Conservation (phyloP, 176 grass and related monocot species). For the bread wheat (Triticum aestivum) region DNA sequence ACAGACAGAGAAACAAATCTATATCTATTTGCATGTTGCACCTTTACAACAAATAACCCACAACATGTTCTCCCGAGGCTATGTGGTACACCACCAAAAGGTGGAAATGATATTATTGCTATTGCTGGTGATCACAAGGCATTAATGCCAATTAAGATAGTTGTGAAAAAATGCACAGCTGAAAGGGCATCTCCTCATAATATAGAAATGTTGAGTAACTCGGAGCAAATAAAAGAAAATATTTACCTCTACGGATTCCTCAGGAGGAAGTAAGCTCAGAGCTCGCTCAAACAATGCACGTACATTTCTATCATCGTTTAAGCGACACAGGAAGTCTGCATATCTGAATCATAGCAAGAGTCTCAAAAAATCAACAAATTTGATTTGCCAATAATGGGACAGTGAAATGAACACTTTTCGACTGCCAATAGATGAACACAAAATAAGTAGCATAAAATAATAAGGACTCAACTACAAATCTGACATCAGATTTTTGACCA, state of each 20-base stretch:
- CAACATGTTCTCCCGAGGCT: neutral
- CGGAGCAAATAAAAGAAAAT: conserved; percentile 2
- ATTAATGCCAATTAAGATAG: neutral
- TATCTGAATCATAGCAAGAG: conserved; percentile 62
- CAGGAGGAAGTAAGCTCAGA: conserved; percentile 86
- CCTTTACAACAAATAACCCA: conserved; percentile 13
- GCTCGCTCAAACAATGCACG: conserved; percentile 95
- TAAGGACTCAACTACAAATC: no score
- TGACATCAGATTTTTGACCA: no score
- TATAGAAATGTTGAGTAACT: conserved; percentile 1
- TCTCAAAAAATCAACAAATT: conserved; percentile 19
- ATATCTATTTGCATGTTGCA: conserved; percentile 26
- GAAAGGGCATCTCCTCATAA: conserved; percentile 11
- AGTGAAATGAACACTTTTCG: conserved; percentile 2
- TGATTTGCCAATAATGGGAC: conserved; percentile 1
- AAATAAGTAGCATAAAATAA: conserved; percentile 3
- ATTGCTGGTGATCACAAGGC: neutral
- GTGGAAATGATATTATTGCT: conserved; percentile 11
- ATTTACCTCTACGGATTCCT: conserved; percentile 83
- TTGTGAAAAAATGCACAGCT: conserved; percentile 10
- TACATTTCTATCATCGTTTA: conserved; percentile 99
- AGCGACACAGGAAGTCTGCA: conserved; percentile 82
- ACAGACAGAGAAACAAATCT: conserved; percentile 26
- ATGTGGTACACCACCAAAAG: neutral
- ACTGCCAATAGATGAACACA: conserved; percentile 25